Percentiles rank a stretch among this genome's conserved stretches.
Conservation (phyloP, 805 yeast species). For the Candida maltosa region DNA sequence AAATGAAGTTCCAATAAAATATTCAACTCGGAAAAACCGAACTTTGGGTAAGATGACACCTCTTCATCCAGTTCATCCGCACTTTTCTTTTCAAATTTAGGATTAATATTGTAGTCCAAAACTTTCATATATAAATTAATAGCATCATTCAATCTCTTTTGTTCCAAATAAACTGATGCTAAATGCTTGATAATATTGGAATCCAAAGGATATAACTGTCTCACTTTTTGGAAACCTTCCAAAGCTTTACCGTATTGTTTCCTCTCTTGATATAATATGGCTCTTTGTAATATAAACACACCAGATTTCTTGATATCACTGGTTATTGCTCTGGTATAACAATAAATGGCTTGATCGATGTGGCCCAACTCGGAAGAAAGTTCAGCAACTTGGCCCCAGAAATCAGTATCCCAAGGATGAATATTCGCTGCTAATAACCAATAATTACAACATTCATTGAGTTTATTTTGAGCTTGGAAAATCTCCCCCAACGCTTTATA, state of each 20-base stretch:
- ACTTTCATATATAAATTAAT: slow-evolving; percentile 64
- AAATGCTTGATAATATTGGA: slow-evolving; percentile 56
- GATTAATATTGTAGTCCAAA: slow-evolving; percentile 54
- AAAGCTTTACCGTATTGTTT: slow-evolving; percentile 70
- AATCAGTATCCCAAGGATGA: slow-evolving; percentile 68
- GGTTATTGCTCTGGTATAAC: slow-evolving; percentile 48
- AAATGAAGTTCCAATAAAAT: slow-evolving; percentile 76
- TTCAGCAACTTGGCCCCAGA: slow-evolving; percentile 78
- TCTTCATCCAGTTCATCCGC: too few relatives aligned
- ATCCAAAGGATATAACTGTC: slow-evolving; percentile 53
- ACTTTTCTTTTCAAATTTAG: slow-evolving; percentile 14
- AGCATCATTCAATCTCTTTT: slow-evolving; percentile 68
- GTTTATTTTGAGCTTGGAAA: slow-evolving; percentile 60
- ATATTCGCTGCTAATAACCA: slow-evolving; percentile 83
- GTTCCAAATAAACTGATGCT: slow-evolving; percentile 50
- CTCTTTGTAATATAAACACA: slow-evolving; percentile 59
- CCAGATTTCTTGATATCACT: slow-evolving; percentile 23
- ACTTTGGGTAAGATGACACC: slow-evolving; percentile 53
- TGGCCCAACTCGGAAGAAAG: slow-evolving; percentile 64
- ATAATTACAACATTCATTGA: slow-evolving; percentile 70
- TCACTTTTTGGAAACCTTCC: slow-evolving; percentile 65
- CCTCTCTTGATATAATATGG: slow-evolving; percentile 62
- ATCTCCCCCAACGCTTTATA: slow-evolving; percentile 88
- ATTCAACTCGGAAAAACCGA: slow-evolving; percentile 88
- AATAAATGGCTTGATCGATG: slow-evolving; percentile 71